Evolutionary conservation across 495 filamentous ascomycete species (phyloP).

Genomic region (Penicillium goetzii): DNA sequence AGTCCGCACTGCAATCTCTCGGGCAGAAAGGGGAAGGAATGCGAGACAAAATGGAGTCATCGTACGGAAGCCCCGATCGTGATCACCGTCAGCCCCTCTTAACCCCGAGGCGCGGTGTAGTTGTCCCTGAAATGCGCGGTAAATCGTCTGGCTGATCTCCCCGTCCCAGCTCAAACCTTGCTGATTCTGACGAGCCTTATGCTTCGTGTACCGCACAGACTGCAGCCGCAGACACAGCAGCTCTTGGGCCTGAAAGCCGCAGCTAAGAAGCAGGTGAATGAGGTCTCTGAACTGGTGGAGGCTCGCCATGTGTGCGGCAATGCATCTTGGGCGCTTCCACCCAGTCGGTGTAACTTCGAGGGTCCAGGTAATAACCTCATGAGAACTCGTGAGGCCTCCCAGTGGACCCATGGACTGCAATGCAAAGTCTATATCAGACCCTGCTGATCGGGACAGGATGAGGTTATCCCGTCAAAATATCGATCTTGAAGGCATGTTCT

Average conservation of each 20-base stretch:
- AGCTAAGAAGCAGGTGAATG: not conserved
- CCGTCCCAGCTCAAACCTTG: conserved; percentile 22
- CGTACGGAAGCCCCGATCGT: conserved; percentile 11
- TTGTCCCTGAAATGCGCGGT: conserved; percentile 29
- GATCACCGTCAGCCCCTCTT: conserved; percentile 9
- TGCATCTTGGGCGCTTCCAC: conserved; percentile 16
- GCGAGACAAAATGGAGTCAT: conserved; percentile 25
- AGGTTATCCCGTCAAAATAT: not conserved
- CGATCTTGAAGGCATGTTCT: conserved; percentile 5
- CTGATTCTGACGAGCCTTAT: conserved; percentile 16
- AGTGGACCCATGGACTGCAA: conserved; percentile 18
- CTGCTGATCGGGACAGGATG: conserved; percentile 14
- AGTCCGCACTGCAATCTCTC: conserved; percentile 9
- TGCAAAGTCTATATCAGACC: conserved; percentile 7
- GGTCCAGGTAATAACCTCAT: not conserved
- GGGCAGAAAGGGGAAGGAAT: conserved; percentile 2
- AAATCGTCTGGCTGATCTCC: conserved; percentile 22
- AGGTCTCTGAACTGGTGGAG: conserved; percentile 14
- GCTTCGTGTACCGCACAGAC: conserved; percentile 8
- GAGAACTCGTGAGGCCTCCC: conserved; percentile 13
- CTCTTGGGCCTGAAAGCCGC: not conserved
- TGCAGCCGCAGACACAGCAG: not conserved
- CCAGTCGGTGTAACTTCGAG: conserved; percentile 26
- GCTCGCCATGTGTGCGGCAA: conserved; percentile 20
- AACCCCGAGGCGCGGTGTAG: not conserved